Conservation (phyloP, 129 eudicot species). For the Arctium lappa region DNA sequence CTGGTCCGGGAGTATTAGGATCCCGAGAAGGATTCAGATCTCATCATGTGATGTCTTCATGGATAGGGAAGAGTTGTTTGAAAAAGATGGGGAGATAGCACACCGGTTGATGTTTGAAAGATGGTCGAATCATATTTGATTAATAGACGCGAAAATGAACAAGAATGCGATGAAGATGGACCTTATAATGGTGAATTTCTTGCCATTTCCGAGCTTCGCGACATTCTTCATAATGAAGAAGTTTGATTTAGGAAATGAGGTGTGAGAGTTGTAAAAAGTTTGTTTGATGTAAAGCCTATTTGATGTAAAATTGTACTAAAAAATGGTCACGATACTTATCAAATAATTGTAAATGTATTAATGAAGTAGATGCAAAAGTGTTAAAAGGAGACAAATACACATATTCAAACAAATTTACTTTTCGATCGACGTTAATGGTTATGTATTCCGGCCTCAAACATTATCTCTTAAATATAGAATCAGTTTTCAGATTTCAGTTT, state of each 20-base stretch:
- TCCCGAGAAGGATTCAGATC: constrained; percentile 73
- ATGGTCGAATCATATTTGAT: constrained; percentile 58
- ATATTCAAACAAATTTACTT: too few species aligned
- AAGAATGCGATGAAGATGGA: constrained; percentile 69
- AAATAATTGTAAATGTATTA: too few species aligned
- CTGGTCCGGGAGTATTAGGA: constrained; percentile 84
- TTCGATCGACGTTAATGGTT: too few species aligned
- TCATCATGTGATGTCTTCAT: constrained; percentile 38
- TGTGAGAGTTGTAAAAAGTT: constrained; percentile 10
- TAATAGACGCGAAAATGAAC: constrained; percentile 69
- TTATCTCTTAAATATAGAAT: too few species aligned
- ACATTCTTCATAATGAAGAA: constrained; percentile 41
- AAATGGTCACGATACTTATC: too few species aligned
- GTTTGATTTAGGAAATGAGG: neutral
- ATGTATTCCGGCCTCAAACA: too few species aligned
- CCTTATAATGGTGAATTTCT: constrained; percentile 47
- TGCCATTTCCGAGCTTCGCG: constrained; percentile 35
- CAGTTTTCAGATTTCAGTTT: too few species aligned
- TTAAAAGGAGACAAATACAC: too few species aligned
- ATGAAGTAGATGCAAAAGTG: too few species aligned
- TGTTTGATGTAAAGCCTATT: constrained; percentile 38
- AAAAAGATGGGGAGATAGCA: constrained; percentile 33
- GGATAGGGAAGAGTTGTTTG: constrained; percentile 5
- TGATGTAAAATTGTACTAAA: neutral
- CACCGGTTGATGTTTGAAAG: constrained; percentile 49